Base-by-base conservation (phyloP, 176 grass and related monocot genomes). In the Secale cereale region DNA sequence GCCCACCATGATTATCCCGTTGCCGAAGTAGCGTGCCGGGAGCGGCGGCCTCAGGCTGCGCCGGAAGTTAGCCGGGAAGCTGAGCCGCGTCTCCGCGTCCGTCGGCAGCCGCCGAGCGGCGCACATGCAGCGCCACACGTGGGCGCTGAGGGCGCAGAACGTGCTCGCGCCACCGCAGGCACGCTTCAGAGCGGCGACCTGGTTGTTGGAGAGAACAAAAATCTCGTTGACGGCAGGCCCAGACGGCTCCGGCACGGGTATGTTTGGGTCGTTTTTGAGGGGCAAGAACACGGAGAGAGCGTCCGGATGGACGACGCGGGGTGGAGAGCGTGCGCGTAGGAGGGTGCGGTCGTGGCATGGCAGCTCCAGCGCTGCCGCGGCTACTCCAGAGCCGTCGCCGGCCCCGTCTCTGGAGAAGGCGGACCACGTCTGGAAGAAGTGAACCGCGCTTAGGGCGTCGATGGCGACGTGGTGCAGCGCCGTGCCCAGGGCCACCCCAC, bases 301-400 rank as follows among this genome's bases (percentile, higher is more conserved):
- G 78, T 86, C 48, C 17, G 76, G 81, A 33, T 32, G n/a, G 70
- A 90, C 4, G 9, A 43, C 25, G 17, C 52, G 52, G 6, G 81
- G 81, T 2, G 87, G 81, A 2, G 75, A 89, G 81, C 81, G 87
- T 36, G 76, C 65, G 7, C 75, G 80, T 15, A 91, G 59, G 68
- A 91, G 67, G 19, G 81, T 76, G 20, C 89, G 89, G 28, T 88
- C 86, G 6, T 85, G 73, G 37, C 61, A 85, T 14, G 89, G 89
- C 4, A 68, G 67, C 16, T 52, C 75, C 26, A 80, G 56, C 56
- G 56, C 56, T 9, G 56, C 8, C 4, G 46, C 14, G 46, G 46
- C 46, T 17, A 15, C 46, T 50, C 46, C 46, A 15, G 28, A 10
- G 7, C 26, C 26, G 16, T 31, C 71, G 7, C 52, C 19, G 10